These are phyloP conservation scores for Taphrina communis DNA, from an alignment of 1,139 yeast genomes.

Conservation along the genomic window DNA sequence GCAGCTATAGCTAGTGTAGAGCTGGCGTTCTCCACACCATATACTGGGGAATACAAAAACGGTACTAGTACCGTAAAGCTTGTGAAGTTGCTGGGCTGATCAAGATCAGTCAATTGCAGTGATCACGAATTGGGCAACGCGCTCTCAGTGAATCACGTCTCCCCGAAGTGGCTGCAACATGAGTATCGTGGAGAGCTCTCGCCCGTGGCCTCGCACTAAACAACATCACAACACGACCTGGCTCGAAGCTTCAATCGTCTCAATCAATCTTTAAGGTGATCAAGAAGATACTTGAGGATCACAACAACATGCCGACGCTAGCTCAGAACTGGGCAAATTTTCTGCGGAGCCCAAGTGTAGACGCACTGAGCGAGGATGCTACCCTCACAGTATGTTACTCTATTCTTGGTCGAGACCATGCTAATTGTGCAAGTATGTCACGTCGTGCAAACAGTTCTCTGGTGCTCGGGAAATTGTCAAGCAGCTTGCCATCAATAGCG, in stretches of 20 bases:
- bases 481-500: constrained; percentile 45
- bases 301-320: constrained; percentile 4
- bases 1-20: too few relatives aligned
- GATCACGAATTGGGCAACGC: background rate
- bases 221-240: background rate
- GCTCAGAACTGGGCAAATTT: constrained; percentile 19
- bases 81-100: background rate
- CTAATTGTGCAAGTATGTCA: constrained; percentile 44
- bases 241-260: too few relatives aligned
- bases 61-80: too few relatives aligned
- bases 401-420: background rate
- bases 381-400: constrained; percentile 11
- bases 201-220: background rate
- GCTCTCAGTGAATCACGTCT: background rate
- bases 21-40: too few relatives aligned
- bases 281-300: background rate
- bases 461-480: constrained; percentile 46
- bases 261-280: too few relatives aligned
- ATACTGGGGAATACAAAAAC: too few relatives aligned
- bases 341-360: constrained; percentile 15
- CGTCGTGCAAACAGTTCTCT: constrained; percentile 47
- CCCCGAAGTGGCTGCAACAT: background rate
- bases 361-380: constrained; percentile 21
- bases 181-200: constrained; percentile 1
- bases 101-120: too few relatives aligned